Evolutionary conservation across 768 basidiomycete genomes (phyloP), one percentile per base, ranked within the genome.

Genomic region (Cystobasidium tubakii): DNA sequence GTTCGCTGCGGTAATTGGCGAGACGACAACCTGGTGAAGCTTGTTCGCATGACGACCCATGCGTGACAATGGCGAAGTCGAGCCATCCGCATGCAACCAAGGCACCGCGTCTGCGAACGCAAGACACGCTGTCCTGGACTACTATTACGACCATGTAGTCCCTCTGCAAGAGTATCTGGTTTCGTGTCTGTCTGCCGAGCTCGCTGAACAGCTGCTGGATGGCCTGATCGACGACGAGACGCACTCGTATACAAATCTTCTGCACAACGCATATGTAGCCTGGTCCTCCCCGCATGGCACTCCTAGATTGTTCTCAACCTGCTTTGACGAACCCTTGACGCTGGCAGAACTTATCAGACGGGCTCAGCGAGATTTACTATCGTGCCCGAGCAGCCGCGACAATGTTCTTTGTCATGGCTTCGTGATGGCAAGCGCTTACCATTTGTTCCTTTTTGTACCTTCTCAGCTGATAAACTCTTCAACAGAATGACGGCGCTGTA

Each of bases 341-440:
- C 34, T 46, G 42, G 7, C 15, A 53, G 13, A 33, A 10, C 10
- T 67, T 9, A 50, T 67, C 10, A 42, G 66, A 53, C 66, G 66
- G 4, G 66, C 66, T 67, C 66, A 67, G 66, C 44, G 66, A 23
- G 66, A 67, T 3, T 25, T 67, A 21, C 50, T 67, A 7, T 53
- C 46, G 50, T 9, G 33, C 12, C 12, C 39, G 13, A n/a, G 23
- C 17, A 9, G 29, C 10, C 42, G 10, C 9, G 29, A 33, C 50
- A 67, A 67, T 53, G 66, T 67, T n/a, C 27, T 67, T 6, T 67
- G 66, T 31, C 21, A 7, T 23, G 66, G 66, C 10, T 67, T 43
- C 50, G 23, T 31, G 21, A 29, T 53, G 19, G 66, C 44, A 34
- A 29, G 44, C 7, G 6, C 7, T 43, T 54, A 15, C 10, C 46